phyloP scores from a whole-genome alignment of 2,329 filamentous ascomycete genomes.

The Exophiala viscosa region DNA sequence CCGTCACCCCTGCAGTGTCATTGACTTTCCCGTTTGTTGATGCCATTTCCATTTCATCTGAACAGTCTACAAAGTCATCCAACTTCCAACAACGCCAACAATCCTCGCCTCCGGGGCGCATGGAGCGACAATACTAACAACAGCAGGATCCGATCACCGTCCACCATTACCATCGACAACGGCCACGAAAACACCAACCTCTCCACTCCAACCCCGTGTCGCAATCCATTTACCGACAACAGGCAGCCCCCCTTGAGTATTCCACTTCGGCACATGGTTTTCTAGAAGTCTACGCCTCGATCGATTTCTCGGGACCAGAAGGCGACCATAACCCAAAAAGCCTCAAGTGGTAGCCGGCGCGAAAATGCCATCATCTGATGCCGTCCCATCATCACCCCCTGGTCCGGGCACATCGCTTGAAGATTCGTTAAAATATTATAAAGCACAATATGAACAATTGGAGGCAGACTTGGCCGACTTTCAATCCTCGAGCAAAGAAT shows the following conservation, averaged over 20 bases:
- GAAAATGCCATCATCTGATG: slow-evolving; percentile 20
- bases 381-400: slow-evolving; percentile 36
- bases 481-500: slow-evolving; percentile 85
- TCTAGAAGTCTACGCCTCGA: background rate
- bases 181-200: background rate
- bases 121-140: slow-evolving; percentile 15
- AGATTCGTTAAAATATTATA: slow-evolving; percentile 89
- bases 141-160: slow-evolving; percentile 8
- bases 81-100: background rate
- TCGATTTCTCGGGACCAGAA: background rate
- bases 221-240: background rate
- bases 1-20: no score
- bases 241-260: background rate
- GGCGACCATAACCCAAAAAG: slow-evolving; percentile 3
- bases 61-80: background rate
- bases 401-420: slow-evolving; percentile 48
- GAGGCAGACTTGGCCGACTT: slow-evolving; percentile 92
- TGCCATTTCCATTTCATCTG: background rate
- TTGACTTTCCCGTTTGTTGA: background rate
- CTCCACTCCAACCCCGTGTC: slow-evolving; percentile 12
- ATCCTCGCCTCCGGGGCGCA: background rate
- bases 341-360: background rate
- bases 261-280: background rate
- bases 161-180: slow-evolving; percentile 3
- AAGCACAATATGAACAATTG: slow-evolving; percentile 87